Base-by-base conservation (phyloP, 441 rosid species). In the Aleurites moluccanus region DNA sequence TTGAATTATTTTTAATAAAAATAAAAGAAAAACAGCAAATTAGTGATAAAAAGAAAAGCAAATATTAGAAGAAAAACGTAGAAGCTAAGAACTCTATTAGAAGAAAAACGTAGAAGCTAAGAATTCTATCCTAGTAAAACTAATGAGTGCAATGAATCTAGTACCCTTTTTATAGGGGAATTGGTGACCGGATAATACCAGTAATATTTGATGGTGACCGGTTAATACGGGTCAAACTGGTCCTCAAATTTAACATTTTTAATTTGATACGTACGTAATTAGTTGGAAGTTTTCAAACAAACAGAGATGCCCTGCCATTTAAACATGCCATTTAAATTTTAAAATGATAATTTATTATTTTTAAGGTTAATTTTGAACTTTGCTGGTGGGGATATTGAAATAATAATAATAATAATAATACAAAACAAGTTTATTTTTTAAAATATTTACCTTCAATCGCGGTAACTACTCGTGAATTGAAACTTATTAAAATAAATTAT, bases 191-290 rank as follows among this genome's bases (percentile, higher is more conserved):
- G 82, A 59, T 63, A 64, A 50, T 44, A 38, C 76, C 70, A 15
- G 80, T 67, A 55, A 66, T 30, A 28, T 33, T 56, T 55, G 64
- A 28, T 11, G 14, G 28, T 77, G 52, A 81, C 81, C 64, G 74
- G 67, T 53, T 50, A 70, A 23, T 28, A n/a, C n/a, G 73, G 75
- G 67, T 53, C 20, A 63, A 57, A 50, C 16, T 30, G 45, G 45
- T 53, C 45, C 42, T 27, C 3, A 44, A 38, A 8, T 35, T 23
- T 67, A 45, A 23, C 15, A 53, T 40, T 3, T 2, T 13, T 0
- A 3, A 18, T 60, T 10, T 65, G 55, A 18, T n/a, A n/a, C n/a
- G n/a, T 35, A 21, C 21, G 21, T 38, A n/a, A 73, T 67, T 18
- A 53, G 20, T 75, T 72, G 77, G 77, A 73, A 15, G 47, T 57